A percentile compares a stretch with the other conserved stretches of the same genome.
These are phyloP conservation scores for Schizothecium vesticola DNA, from an alignment of 495 filamentous ascomycete genomes.

Conservation along the genomic window DNA sequence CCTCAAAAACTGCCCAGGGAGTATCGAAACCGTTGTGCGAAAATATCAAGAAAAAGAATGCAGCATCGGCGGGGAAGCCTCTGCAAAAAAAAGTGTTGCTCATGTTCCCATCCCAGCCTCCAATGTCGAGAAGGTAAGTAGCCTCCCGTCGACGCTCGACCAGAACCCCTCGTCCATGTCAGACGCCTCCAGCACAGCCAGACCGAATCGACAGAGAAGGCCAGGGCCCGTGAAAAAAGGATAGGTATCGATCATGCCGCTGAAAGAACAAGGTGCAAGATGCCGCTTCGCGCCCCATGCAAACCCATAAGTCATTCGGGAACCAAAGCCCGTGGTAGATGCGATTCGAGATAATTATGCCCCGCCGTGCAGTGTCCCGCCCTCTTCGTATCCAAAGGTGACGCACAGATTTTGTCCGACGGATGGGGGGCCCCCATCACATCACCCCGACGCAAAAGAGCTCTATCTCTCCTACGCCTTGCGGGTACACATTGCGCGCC, in stretches of 20 bases:
- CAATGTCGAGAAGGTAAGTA: neutral
- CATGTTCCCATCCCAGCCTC: neutral
- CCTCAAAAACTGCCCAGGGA: neutral
- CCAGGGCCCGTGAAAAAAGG: neutral
- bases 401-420: neutral
- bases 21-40: neutral
- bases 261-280: neutral
- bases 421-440: neutral
- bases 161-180: neutral
- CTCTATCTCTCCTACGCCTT: constrained; percentile 77
- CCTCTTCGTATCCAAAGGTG: neutral
- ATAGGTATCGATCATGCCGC: neutral
- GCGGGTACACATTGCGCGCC: constrained; percentile 56
- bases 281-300: constrained; percentile 1
- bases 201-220: neutral
- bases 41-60: neutral
- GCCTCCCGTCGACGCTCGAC: neutral
- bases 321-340: neutral
- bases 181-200: neutral
- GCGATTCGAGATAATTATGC: constrained; percentile 2
- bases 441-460: constrained; percentile 54
- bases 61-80: neutral
- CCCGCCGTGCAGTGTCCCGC: neutral
- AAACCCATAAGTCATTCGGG: neutral
- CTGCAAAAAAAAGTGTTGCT: neutral